Percentiles rank a stretch among this genome's conserved stretches.
Conservation (phyloP, 495 filamentous ascomycete genomes). For the Aspergillus cavernicola region DNA sequence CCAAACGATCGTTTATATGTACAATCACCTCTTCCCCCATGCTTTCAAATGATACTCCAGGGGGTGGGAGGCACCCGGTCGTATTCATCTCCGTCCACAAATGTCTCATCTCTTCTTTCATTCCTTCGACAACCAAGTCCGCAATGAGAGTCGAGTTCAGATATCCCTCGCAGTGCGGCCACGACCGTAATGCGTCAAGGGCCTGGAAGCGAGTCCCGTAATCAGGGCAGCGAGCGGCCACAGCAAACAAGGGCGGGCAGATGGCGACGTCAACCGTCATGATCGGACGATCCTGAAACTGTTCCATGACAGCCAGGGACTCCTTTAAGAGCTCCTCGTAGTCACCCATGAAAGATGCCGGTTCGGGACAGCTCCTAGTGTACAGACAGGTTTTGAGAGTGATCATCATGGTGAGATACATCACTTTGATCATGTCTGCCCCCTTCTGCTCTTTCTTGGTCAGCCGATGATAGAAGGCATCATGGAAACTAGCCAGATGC, state of each 20-base stretch:
- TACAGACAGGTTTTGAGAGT: conserved; percentile 15
- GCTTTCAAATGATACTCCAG: no score
- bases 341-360: conserved; percentile 2
- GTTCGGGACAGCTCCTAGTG: neutral
- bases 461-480: neutral
- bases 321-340: conserved; percentile 5
- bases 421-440: conserved; percentile 6
- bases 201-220: conserved; percentile 15
- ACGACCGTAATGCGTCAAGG: conserved; percentile 8
- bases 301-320: conserved; percentile 5
- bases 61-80: no score
- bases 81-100: no score
- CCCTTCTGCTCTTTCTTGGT: conserved; percentile 3
- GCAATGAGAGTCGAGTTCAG: conserved; percentile 15
- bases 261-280: conserved; percentile 19
- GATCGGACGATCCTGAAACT: conserved; percentile 13
- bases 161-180: conserved; percentile 21
- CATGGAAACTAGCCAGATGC: neutral
- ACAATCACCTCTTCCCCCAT: no score
- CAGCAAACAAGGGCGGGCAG: conserved; percentile 10
- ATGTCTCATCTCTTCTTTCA: neutral
- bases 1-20: no score
- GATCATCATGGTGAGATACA: conserved; percentile 10
- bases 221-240: conserved; percentile 16
- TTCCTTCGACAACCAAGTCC: conserved; percentile 11